phyloP scores from a whole-genome alignment of 2,329 filamentous ascomycete genomes.

The Pseudodiploospora longispora region DNA sequence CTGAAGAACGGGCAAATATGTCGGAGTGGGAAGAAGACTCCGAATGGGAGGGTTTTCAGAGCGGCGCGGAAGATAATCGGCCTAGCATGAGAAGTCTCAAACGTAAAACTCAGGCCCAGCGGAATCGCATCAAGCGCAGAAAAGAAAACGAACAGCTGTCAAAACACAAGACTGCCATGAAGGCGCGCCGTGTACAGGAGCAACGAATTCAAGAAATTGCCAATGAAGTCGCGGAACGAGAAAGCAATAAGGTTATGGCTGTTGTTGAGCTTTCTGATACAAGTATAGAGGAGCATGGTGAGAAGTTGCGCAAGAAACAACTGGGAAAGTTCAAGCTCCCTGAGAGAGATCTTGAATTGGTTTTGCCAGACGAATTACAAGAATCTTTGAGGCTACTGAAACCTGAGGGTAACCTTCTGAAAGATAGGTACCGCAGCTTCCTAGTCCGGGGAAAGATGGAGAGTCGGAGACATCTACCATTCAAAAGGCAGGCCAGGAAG shows the following conservation, averaged over 20 bases:
- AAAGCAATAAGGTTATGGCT: constrained; percentile 36
- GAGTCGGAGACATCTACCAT: constrained; percentile 66
- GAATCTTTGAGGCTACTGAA: constrained; percentile 75
- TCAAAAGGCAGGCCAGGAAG: constrained; percentile 73
- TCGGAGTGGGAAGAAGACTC: constrained; percentile 79
- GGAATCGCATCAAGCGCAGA: constrained; percentile 80
- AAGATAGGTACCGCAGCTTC: constrained; percentile 84
- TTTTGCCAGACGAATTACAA: constrained; percentile 76
- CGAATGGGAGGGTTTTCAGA: constrained; percentile 85
- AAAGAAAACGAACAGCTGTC: constrained; percentile 77
- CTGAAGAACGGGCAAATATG: constrained; percentile 55
- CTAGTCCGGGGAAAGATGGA: constrained; percentile 86
- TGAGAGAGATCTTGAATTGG: constrained; percentile 70
- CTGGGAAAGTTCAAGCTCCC: constrained; percentile 69
- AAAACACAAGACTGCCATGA: constrained; percentile 68
- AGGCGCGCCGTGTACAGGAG: constrained; percentile 63
- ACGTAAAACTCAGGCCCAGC: constrained; percentile 77
- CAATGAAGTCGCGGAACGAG: constrained; percentile 51
- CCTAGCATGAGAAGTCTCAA: constrained; percentile 60
- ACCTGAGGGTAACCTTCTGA: constrained; percentile 91
- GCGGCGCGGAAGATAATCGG: constrained; percentile 63
- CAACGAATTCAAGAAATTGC: constrained; percentile 64
- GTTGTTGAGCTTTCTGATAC: constrained; percentile 38
- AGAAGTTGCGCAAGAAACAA: constrained; percentile 59
- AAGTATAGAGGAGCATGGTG: constrained; percentile 51